A percentile compares a stretch with the other conserved stretches of the same genome.
Evolutionary conservation across 768 basidiomycete genomes (phyloP).

Genomic region (Phlebiopsis flavidoalba): DNA sequence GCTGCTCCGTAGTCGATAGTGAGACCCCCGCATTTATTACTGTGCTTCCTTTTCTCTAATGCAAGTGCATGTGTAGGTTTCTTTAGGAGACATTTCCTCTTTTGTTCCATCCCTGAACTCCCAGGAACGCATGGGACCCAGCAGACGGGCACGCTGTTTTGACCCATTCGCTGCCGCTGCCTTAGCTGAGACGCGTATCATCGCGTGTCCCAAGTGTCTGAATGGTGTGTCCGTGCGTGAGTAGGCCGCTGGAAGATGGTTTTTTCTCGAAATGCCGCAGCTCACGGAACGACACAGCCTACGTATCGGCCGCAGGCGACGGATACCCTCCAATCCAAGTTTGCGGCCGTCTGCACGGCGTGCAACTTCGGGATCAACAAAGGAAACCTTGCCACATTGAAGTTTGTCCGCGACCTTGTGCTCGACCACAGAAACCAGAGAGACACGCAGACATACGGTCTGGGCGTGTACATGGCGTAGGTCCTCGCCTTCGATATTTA

Average conservation of each 20-base stretch:
- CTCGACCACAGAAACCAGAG: constrained; percentile 8
- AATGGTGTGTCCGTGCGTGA: constrained; percentile 26
- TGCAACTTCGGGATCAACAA: constrained; percentile 40
- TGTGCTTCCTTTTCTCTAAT: too few species aligned
- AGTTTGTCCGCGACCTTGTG: constrained; percentile 37
- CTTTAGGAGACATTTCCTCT: constrained; percentile 13
- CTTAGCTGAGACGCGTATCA: constrained; percentile 18
- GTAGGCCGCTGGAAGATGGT: constrained; percentile 9
- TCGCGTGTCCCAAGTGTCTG: constrained; percentile 33
- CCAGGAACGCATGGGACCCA: constrained; percentile 15
- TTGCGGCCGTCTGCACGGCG: constrained; percentile 29
- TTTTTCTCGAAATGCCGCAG: too few species aligned
- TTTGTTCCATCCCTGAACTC: constrained; percentile 14
- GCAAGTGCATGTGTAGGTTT: constrained; percentile 6
- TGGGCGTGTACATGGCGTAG: constrained; percentile 10
- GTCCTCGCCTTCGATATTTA: background rate
- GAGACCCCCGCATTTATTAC: background rate
- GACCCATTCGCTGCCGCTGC: constrained; percentile 31
- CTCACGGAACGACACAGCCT: constrained; percentile 27
- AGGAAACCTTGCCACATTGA: constrained; percentile 35
- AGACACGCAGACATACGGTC: background rate
- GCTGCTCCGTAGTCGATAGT: constrained; percentile 9
- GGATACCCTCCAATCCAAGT: constrained; percentile 46
- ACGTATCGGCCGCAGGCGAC: constrained; percentile 32
- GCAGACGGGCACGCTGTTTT: constrained; percentile 20